Base-by-base conservation (phyloP, 2,329 filamentous ascomycete genomes). In the Diaporthe sp. region DNA sequence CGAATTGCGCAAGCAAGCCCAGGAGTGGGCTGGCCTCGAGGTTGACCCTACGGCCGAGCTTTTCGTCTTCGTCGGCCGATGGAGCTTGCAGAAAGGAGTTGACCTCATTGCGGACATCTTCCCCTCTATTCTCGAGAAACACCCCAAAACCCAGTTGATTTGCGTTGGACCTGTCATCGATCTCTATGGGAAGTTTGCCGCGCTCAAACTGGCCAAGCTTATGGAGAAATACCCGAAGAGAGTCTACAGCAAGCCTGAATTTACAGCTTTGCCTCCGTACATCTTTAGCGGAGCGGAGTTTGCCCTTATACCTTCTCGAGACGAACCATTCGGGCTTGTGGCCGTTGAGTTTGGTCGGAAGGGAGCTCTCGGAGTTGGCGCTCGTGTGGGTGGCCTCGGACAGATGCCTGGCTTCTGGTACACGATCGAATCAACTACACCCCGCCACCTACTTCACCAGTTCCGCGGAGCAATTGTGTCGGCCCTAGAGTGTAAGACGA, bases 321-420 rank as follows among this genome's bases (percentile, higher is more conserved):
- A 94, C 79, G 92, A 94, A 82, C 92, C 92, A 0, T 94, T 93
- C 78, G 92, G 92, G 68, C 84, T 93, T 42, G 92, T 94, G 8
- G 92, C 92, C 42, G 92, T 93, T 59, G 92, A 93, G 79, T 93
- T 93, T 78, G 92, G 92, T 74, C 87, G 92, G 34, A 93, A 93
- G 81, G 92, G 92, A 79, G 92, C 92, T 28, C 86, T 93, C 58
- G 92, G 92, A 78, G 90, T 93, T 74, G 92, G 92, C 61, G 90
- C 91, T 51, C 87, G 91, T 72, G 92, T 93, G 51, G 92, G 92
- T 78, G 92, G 92, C 73, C 86, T 93, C 31, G 91, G 92, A n/a
- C 90, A 92, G 80, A 93, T 93, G 91, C 92, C 92, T 28, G 92
- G 92, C 34, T 93, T 91, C 89, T 93, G 92, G 92, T 93, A 90